These are phyloP conservation scores for Cylindrotheca closterium DNA, from an alignment of 108 stramenopile genomes.

Conservation along the genomic window DNA sequence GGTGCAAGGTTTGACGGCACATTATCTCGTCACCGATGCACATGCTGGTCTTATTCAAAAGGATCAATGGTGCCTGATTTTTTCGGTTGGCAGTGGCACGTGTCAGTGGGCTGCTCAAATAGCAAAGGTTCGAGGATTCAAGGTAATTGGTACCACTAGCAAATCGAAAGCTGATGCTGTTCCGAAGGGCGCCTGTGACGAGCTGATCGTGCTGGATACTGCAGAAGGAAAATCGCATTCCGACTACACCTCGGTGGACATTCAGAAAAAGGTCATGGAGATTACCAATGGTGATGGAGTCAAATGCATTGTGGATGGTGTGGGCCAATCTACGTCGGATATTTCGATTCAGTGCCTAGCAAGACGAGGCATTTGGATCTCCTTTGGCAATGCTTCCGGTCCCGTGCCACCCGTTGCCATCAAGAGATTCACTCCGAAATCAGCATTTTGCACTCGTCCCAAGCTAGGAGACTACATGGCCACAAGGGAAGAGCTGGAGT, in stretches of 20 bases:
- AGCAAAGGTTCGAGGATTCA: conserved; percentile 74
- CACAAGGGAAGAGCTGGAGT: conserved; percentile 60
- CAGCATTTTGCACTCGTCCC: conserved; percentile 79
- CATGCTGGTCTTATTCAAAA: conserved; percentile 56
- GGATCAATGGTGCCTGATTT: conserved; percentile 76
- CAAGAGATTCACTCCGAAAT: conserved; percentile 56
- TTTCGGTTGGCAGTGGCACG: conserved; percentile 81
- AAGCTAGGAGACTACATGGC: conserved; percentile 73
- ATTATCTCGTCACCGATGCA: conserved; percentile 69
- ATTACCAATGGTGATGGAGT: conserved; percentile 71
- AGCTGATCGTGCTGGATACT: conserved; percentile 77
- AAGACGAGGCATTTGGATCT: conserved; percentile 77
- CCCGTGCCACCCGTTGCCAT: conserved; percentile 81
- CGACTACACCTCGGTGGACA: conserved; percentile 77
- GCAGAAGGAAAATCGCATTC: conserved; percentile 58
- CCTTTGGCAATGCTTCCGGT: conserved; percentile 86
- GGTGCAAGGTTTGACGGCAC: conserved; percentile 84
- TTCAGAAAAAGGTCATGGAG: conserved; percentile 60
- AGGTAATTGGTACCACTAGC: conserved; percentile 77
- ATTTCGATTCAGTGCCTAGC: conserved; percentile 72
- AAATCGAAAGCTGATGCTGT: conserved; percentile 51
- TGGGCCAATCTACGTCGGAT: conserved; percentile 74
- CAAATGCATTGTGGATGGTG: conserved; percentile 81
- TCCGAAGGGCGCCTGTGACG: conserved; percentile 51
- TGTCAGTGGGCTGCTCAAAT: conserved; percentile 89